Evolutionary conservation across 1,139 yeast species (phyloP).

Genomic region (Sugiyamaella castrensis): DNA sequence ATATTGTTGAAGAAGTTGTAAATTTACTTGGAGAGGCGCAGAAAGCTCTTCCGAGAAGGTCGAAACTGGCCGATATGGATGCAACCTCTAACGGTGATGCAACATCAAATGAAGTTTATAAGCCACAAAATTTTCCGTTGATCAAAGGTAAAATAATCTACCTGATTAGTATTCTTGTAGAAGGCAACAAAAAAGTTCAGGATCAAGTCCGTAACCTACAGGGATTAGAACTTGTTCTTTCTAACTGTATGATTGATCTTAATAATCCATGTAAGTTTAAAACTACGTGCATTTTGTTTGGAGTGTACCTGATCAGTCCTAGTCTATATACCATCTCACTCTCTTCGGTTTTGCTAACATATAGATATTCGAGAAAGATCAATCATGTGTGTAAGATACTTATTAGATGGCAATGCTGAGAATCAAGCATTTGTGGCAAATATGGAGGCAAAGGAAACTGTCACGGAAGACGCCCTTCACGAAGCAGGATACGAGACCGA

Average conservation of each 20-base stretch:
- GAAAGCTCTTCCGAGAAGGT: constrained; percentile 27
- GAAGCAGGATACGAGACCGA: constrained; percentile 61
- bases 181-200: constrained; percentile 55
- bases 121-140: constrained; percentile 32
- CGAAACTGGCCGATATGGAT: constrained; percentile 27
- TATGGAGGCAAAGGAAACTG: constrained; percentile 55
- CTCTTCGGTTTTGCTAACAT: constrained; percentile 2
- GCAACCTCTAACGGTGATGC: constrained; percentile 1
- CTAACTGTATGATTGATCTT: constrained; percentile 81
- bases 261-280: constrained; percentile 66
- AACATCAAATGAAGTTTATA: constrained; percentile 12
- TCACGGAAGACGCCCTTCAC: constrained; percentile 48
- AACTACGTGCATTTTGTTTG: neutral
- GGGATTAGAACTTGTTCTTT: constrained; percentile 68
- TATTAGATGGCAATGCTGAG: constrained; percentile 57
- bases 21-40: constrained; percentile 28
- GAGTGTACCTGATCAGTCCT: neutral
- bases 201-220: constrained; percentile 63
- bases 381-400: constrained; percentile 68
- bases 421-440: constrained; percentile 75
- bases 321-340: too few species aligned
- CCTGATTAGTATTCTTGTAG: constrained; percentile 39
- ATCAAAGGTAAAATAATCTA: constrained; percentile 32
- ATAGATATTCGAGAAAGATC: constrained; percentile 70
- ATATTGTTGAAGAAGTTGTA: constrained; percentile 19